Base-by-base conservation (phyloP, 768 basidiomycete species). In the Termitomyces heimii region DNA sequence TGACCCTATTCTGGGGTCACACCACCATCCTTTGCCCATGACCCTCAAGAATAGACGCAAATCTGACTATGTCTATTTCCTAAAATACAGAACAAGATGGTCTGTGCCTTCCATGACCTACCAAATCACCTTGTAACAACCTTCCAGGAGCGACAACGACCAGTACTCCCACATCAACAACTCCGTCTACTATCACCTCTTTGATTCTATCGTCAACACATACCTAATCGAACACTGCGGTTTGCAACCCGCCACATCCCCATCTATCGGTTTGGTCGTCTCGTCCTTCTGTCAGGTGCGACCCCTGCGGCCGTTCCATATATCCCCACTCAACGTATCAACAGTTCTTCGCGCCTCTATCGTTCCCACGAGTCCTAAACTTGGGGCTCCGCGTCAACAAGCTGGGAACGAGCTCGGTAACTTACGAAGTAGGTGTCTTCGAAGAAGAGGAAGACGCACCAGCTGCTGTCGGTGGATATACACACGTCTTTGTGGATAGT, bases 131-230 rank as follows among this genome's bases (percentile, higher is more conserved):
- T n/a, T 53, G 4, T 22, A 20, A 45, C 46, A 31, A 22, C 14
- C 29, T 20, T 16, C 26, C 18, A 92, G 90, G 90, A 88, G 81
- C 63, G 90, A 92, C 76, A 92, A 92, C 64, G 90, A 92, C 74
- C 89, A 91, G 63, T 92, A 92, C 66, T 78, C 81, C 13, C 90
- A 92, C 59, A 74, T 92, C 65, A 92, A 92, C 71, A 93, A 92
- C 69, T 78, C 86, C 0, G 72, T 90, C 16, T 93, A 91, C 70
- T 88, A 89, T 66, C 87, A 88, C 64, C 77, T 89, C 55, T 89
- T 92, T 70, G 91, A 92, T 71, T 89, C 89, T 5, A 75, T 91
- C 64, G 75, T 92, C 69, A 93, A 92, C 68, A 80, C 86, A 9
- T 93, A 89, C 69, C 82, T 92, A 59, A 84, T 90, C 37, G 73